Percentiles rank a stretch among this genome's conserved stretches.
These are phyloP conservation scores for Kappamyces sp. DNA, from an alignment of 192 early-diverging fungal genomes.

Conservation along the genomic window DNA sequence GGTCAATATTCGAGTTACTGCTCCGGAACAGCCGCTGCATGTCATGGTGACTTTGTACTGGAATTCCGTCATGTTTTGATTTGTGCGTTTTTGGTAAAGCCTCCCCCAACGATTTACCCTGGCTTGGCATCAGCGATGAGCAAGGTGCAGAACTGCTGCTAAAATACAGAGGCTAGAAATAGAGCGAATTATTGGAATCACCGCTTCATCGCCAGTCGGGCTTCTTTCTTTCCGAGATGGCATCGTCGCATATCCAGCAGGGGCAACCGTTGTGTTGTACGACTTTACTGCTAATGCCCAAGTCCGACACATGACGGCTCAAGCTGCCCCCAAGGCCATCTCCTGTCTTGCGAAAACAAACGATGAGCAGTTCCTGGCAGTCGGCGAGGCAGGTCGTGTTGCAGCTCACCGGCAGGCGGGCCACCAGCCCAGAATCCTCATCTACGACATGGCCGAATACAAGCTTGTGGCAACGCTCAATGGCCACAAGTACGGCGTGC, in stretches of 20 bases:
- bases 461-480: constrained; percentile 53
- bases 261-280: constrained; percentile 66
- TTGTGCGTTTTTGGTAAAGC: neutral
- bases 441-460: constrained; percentile 59
- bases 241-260: constrained; percentile 72
- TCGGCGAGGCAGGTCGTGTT: constrained; percentile 49
- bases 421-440: constrained; percentile 69
- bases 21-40: constrained; percentile 70
- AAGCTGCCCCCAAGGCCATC: constrained; percentile 48
- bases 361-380: constrained; percentile 65
- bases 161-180: constrained; percentile 14
- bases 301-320: constrained; percentile 40
- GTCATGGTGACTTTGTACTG: constrained; percentile 74
- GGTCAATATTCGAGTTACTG: constrained; percentile 60
- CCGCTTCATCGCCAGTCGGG: neutral
- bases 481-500: constrained; percentile 75
- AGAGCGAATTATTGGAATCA: constrained; percentile 11
- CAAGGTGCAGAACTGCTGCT: too few species aligned
- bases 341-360: constrained; percentile 66
- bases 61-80: constrained; percentile 29
- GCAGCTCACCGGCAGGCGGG: constrained; percentile 44
- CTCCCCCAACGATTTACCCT: too few species aligned
- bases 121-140: too few species aligned
- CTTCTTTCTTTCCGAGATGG: neutral
- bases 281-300: constrained; percentile 66